Base-by-base conservation (phyloP, 1,284 basidiomycete species). In the Moniliophthora roreri region DNA sequence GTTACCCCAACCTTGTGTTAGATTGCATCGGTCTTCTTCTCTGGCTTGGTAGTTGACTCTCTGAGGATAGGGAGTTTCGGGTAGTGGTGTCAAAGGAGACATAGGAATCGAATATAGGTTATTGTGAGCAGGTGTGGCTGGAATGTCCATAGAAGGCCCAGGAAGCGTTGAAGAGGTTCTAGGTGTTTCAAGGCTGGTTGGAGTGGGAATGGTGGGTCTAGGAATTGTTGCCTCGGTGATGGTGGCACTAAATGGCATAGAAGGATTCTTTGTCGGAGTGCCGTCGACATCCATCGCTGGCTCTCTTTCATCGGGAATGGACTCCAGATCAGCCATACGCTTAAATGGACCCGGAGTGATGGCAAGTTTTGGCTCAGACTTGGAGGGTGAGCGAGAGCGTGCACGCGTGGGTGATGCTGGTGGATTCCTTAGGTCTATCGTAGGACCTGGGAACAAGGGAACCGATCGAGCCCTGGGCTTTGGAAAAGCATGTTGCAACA, bases 21-120 rank as follows among this genome's bases (percentile, higher is more conserved):
- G 41, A 9, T 48, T 35, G 50, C 58, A 63, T 51, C 62, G 61
- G 51, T 64, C 58, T 23, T 64, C 63, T 3, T 54, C 38, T 15
- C 46, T 51, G 21, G 57, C 15, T 6, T 20, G 15, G 10, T 15
- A 11, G 24, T 24, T 36, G 11, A 44, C 32, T 54, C 60, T 62
- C 4, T 59, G 48, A 16, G 62, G 64, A 35, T 63, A 58, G 16
- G 74, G 74, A 0, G 75, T 75, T 58, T 72, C 73, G 8, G 74
- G 70, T 32, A 75, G 49, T 8, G 75, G 75, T 8, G 75, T 77
- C 37, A 78, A 62, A 2, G 76, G 76, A n/a, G 76, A 77, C 62
- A 74, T 61, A 7, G 69, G 62, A 21, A 63, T 63, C 28, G 59
- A 49, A 58, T 40, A 21, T 9, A 37, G 34, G 52, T 60, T 52